A percentile compares a stretch with the other conserved stretches of the same genome.
These are phyloP conservation scores for Blastobotrys apis DNA, from an alignment of 1,139 yeast genomes.

Conservation along the genomic window DNA sequence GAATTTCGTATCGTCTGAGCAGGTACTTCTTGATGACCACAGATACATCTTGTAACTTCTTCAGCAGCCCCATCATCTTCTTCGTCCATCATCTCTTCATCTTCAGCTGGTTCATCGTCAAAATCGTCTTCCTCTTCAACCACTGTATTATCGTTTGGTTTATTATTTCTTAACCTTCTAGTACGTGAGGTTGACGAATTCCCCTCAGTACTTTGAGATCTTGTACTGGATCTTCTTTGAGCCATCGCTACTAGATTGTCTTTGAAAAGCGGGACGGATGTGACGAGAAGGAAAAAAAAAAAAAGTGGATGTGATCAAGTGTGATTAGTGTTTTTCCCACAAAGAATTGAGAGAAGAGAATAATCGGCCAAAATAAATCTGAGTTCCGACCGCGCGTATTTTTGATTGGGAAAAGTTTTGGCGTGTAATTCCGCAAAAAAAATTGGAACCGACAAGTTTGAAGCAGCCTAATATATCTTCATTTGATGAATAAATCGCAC, in stretches of 20 bases:
- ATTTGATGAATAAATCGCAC: too few species aligned
- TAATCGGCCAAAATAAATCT: too few species aligned
- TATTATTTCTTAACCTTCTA: neutral
- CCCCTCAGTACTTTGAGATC: neutral
- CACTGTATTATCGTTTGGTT: conserved; percentile 1
- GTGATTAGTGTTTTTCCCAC: too few species aligned
- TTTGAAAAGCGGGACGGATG: neutral
- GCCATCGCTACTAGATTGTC: neutral
- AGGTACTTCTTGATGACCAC: conserved; percentile 71
- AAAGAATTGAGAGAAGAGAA: too few species aligned
- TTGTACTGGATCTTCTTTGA: conserved; percentile 2
- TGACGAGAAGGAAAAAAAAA: neutral
- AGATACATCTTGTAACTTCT: conserved; percentile 85
- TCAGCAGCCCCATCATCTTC: conserved; percentile 36
- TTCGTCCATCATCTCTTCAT: conserved; percentile 14
- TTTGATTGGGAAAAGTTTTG: too few species aligned
- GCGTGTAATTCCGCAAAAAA: too few species aligned
- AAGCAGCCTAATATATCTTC: too few species aligned
- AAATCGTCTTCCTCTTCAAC: conserved; percentile 6
- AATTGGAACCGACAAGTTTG: too few species aligned
- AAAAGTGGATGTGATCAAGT: too few species aligned
- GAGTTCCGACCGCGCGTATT: too few species aligned
- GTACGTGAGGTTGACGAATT: conserved; percentile 7
- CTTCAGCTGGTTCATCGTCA: conserved; percentile 11
- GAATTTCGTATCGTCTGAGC: conserved; percentile 34